These are phyloP conservation scores for Zizania latifolia DNA, from an alignment of 176 grass and related monocot genomes.

Conservation along the genomic window DNA sequence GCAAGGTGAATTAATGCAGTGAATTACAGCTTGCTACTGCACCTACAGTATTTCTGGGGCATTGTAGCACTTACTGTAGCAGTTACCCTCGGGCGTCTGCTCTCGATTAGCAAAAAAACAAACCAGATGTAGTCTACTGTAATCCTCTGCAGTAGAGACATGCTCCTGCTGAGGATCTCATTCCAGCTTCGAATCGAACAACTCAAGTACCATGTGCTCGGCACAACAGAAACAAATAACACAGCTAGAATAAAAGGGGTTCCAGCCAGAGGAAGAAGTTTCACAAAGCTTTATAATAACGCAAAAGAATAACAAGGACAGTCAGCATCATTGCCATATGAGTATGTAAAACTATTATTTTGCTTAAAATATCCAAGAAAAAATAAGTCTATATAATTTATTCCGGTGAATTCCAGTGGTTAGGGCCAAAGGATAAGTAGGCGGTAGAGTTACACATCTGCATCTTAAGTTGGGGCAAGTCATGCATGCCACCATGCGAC, in stretches of 20 bases:
- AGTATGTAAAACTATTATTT: constrained; percentile 15
- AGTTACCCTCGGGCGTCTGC: no score
- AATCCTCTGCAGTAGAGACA: no score
- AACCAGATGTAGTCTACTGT: no score
- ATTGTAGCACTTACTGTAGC: no score
- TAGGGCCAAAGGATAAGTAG: constrained; percentile 3
- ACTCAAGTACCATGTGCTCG: not conserved
- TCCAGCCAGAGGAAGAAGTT: not conserved
- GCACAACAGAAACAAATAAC: not conserved
- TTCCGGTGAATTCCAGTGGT: constrained; percentile 14
- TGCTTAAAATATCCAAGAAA: not conserved
- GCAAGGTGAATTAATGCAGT: no score
- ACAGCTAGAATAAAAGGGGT: not conserved
- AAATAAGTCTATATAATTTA: not conserved
- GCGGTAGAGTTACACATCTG: not conserved
- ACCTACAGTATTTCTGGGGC: no score
- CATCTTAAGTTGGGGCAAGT: constrained; percentile 9
- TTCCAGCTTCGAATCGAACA: no score
- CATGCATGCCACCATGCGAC: not conserved
- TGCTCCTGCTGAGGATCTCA: no score
- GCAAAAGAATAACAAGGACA: not conserved
- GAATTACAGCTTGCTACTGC: no score
- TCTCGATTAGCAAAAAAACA: no score
- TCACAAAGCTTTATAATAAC: not conserved
- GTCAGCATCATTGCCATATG: not conserved